phyloP scores from a whole-genome alignment of 768 basidiomycete species.

The Rubroboletus satanas region DNA sequence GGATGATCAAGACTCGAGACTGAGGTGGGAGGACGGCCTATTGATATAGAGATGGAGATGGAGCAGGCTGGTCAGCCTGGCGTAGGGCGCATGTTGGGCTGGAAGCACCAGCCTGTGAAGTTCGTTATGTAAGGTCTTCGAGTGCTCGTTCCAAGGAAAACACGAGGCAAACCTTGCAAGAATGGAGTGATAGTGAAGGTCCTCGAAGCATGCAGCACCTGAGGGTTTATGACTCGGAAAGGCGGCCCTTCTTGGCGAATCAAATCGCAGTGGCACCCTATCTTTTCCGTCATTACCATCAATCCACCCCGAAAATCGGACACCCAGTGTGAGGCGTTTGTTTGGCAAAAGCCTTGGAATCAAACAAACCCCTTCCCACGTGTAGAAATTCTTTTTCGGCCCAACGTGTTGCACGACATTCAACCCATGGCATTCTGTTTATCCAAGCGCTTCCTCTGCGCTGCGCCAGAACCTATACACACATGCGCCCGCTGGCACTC shows the following conservation, averaged over 20 bases:
- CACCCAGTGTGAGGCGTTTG: neutral
- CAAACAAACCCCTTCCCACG: neutral
- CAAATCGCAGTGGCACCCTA: no score
- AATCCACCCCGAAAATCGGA: no score
- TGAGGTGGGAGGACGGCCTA: no score
- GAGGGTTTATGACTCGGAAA: no score
- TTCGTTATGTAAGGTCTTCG: neutral
- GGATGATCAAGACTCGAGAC: neutral
- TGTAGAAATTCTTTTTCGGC: neutral
- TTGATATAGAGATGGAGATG: no score
- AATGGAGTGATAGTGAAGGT: no score
- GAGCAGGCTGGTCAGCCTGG: no score
- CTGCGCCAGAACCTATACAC: neutral
- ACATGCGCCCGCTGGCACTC: constrained; percentile 46
- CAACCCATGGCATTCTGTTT: constrained; percentile 12
- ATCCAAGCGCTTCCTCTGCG: constrained; percentile 11
- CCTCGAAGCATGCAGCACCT: no score
- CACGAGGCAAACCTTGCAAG: no score
- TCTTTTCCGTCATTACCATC: no score
- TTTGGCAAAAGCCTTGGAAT: neutral
- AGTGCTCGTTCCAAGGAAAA: no score
- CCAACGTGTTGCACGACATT: neutral
- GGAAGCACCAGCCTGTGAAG: neutral
- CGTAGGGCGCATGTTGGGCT: neutral
- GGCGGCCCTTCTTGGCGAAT: no score